These are phyloP conservation scores for Podila minutissima DNA, from an alignment of 192 early-diverging fungal species.

Conservation along the genomic window DNA sequence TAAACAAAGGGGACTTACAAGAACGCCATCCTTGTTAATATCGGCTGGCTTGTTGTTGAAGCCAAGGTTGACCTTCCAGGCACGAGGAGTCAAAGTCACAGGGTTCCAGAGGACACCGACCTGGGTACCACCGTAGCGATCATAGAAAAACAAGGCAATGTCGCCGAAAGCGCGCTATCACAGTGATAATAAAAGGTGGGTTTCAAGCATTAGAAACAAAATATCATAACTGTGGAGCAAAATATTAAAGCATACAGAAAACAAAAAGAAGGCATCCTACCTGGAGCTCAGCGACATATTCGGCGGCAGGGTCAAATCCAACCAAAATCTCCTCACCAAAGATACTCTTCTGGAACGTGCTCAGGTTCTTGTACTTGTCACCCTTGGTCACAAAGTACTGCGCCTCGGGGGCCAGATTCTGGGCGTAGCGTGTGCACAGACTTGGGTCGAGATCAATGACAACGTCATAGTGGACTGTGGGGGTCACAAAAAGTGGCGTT, in stretches of 20 bases:
- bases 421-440: constrained; percentile 69
- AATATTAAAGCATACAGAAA: constrained; percentile 2
- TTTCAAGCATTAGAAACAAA: neutral
- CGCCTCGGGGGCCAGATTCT: constrained; percentile 66
- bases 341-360: constrained; percentile 53
- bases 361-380: constrained; percentile 82
- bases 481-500: constrained; percentile 81
- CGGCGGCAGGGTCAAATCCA: constrained; percentile 79
- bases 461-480: constrained; percentile 81
- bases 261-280: constrained; percentile 19
- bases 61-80: constrained; percentile 72
- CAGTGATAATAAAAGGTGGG: constrained; percentile 1
- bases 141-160: constrained; percentile 75
- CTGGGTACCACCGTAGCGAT: constrained; percentile 76
- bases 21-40: constrained; percentile 52
- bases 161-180: constrained; percentile 64
- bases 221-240: neutral
- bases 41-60: constrained; percentile 67
- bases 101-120: constrained; percentile 80
- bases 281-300: constrained; percentile 76
- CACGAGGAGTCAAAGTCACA: constrained; percentile 55
- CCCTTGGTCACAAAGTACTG: constrained; percentile 54
- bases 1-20: constrained; percentile 48
- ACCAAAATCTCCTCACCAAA: constrained; percentile 71
- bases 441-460: constrained; percentile 72